These are phyloP conservation scores for Alternaria sp. DNA, from an alignment of 2,329 filamentous ascomycete genomes.

Conservation along the genomic window DNA sequence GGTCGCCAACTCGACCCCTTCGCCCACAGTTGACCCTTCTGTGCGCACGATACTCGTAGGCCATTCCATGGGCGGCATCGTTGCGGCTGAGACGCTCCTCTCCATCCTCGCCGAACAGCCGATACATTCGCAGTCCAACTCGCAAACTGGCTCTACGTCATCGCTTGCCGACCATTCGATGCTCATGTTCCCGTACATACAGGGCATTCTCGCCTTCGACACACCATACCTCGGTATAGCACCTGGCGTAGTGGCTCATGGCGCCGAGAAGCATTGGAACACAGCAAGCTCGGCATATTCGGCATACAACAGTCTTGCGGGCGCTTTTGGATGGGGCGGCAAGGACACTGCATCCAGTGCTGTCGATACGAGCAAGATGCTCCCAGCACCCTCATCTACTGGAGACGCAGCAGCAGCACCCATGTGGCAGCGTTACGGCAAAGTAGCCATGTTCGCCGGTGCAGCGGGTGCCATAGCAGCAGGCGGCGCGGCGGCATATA, in stretches of 20 bases:
- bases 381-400: conserved; percentile 48
- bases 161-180: conserved; percentile 58
- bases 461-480: conserved; percentile 82
- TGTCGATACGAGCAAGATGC: conserved; percentile 47
- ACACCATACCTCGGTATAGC: conserved; percentile 88
- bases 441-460: conserved; percentile 84
- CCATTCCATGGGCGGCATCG: conserved; percentile 89
- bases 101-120: conserved; percentile 69
- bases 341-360: conserved; percentile 29
- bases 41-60: conserved; percentile 84
- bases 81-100: conserved; percentile 87
- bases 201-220: conserved; percentile 90
- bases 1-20: conserved; percentile 79
- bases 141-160: conserved; percentile 38
- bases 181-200: conserved; percentile 93
- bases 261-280: conserved; percentile 86
- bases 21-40: conserved; percentile 84
- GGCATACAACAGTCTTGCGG: conserved; percentile 69
- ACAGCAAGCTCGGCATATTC: conserved; percentile 74
- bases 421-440: conserved; percentile 81
- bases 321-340: conserved; percentile 68
- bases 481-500: conserved; percentile 84
- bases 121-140: conserved; percentile 48
- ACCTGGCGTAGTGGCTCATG: conserved; percentile 83
- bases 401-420: conserved; percentile 56